Percentiles rank a stretch among this genome's conserved stretches.
Evolutionary conservation across 2,329 filamentous ascomycete genomes (phyloP).

Genomic region (Calonectria montana): DNA sequence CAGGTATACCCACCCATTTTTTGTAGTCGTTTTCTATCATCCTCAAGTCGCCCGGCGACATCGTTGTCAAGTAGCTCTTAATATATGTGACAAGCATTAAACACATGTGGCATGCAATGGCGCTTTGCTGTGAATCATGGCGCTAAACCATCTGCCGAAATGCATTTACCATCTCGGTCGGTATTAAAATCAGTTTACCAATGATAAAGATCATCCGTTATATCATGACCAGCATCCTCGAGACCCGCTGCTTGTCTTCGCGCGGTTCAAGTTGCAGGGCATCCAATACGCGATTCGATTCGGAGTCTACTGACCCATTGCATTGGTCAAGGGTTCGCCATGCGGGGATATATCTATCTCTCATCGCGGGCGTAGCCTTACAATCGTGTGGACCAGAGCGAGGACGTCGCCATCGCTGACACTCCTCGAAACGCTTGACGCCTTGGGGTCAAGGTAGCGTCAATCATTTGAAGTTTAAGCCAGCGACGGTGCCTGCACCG

Average conservation of each 20-base stretch:
- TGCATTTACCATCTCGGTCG: neutral
- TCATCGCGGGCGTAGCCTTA: constrained; percentile 26
- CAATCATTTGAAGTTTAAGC: neutral
- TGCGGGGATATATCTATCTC: constrained; percentile 43
- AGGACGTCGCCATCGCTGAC: neutral
- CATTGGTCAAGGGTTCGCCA: constrained; percentile 24
- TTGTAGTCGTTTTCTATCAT: neutral
- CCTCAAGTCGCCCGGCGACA: neutral
- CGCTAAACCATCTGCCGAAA: neutral
- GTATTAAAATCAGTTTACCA: constrained; percentile 13
- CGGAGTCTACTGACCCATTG: neutral
- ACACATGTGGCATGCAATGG: neutral
- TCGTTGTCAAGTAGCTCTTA: neutral
- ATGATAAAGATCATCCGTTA: constrained; percentile 26
- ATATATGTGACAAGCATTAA: neutral
- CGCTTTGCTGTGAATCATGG: constrained; percentile 1
- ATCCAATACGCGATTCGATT: neutral
- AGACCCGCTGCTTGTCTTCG: constrained; percentile 9
- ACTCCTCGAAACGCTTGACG: neutral
- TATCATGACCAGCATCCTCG: constrained; percentile 18
- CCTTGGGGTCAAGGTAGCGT: neutral
- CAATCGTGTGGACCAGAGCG: neutral
- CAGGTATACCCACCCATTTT: neutral
- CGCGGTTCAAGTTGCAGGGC: neutral
- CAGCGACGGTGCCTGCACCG: neutral